Conservation (phyloP, 169 alveolate species). For the Plasmodium gaboni region DNA sequence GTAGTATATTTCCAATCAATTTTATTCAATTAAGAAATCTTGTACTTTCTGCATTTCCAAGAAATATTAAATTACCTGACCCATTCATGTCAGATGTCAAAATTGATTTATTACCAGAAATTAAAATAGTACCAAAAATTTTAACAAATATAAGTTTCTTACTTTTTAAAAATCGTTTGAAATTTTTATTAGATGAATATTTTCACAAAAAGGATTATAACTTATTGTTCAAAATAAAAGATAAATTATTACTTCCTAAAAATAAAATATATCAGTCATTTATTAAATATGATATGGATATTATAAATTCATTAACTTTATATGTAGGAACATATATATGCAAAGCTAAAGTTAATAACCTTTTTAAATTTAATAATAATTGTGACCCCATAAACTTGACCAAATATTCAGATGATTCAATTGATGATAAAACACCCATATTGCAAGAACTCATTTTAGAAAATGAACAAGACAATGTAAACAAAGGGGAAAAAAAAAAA, state of each 20-base stretch:
- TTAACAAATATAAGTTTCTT: conserved; percentile 74
- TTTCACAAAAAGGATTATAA: conserved; percentile 80
- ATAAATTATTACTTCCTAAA: conserved; percentile 46
- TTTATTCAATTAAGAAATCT: conserved; percentile 95
- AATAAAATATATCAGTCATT: conserved; percentile 46
- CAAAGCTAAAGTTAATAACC: conserved; percentile 64
- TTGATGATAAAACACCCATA: conserved; percentile 20
- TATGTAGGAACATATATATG: conserved; percentile 71
- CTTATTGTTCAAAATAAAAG: conserved; percentile 42
- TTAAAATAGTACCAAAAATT: conserved; percentile 89
- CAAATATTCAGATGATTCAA: conserved; percentile 9
- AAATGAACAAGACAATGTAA: conserved; percentile 4
- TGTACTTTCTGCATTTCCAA: conserved; percentile 96
- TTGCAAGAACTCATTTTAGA: conserved; percentile 29
- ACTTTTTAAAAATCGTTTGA: conserved; percentile 75
- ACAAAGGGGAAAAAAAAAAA: background rate
- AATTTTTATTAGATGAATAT: conserved; percentile 77
- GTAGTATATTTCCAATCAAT: conserved; percentile 93
- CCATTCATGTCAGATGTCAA: conserved; percentile 92
- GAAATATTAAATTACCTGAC: conserved; percentile 93
- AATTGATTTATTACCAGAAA: conserved; percentile 92
- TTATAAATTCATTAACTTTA: conserved; percentile 54
- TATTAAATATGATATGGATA: conserved; percentile 54
- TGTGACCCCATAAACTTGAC: conserved; percentile 53
- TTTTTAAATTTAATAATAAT: conserved; percentile 51